A percentile compares a stretch with the other conserved stretches of the same genome.
These are phyloP conservation scores for Sporisorium exsertum DNA, from an alignment of 1,284 basidiomycete genomes.

Conservation along the genomic window DNA sequence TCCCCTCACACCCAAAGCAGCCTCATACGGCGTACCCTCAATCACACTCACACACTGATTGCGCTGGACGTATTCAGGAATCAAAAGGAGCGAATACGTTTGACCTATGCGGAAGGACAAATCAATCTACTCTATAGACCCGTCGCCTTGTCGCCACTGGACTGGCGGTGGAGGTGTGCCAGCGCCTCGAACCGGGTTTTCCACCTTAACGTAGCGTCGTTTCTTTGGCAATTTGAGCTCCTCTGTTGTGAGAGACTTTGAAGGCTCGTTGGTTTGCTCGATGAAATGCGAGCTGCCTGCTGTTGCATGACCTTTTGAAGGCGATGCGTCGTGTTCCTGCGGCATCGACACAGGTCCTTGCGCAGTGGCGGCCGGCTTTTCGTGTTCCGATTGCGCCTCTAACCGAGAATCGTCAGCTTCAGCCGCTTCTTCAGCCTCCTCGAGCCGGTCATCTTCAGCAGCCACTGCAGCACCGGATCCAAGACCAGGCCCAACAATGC, in stretches of 20 bases:
- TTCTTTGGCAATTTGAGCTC: slow-evolving; percentile 19
- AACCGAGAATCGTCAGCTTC: slow-evolving; percentile 15
- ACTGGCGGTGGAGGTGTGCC: slow-evolving; percentile 37
- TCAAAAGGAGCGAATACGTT: not conserved
- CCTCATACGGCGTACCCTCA: not conserved
- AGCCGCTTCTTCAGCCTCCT: slow-evolving; percentile 23
- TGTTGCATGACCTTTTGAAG: not conserved
- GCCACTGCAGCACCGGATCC: slow-evolving; percentile 28
- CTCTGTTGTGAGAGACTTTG: not conserved
- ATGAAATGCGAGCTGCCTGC: slow-evolving; percentile 19
- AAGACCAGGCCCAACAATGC: slow-evolving; percentile 26
- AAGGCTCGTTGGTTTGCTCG: slow-evolving; percentile 4
- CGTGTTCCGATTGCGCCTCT: not conserved
- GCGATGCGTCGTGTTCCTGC: not conserved
- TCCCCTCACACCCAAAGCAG: not conserved
- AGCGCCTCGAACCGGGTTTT: slow-evolving; percentile 43
- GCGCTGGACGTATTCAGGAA: not conserved
- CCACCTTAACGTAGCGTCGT: slow-evolving; percentile 31
- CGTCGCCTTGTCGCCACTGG: slow-evolving; percentile 34
- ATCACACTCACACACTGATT: not conserved
- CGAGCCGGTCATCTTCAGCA: slow-evolving; percentile 17
- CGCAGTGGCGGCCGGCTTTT: not conserved
- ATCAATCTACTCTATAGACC: slow-evolving; percentile 1
- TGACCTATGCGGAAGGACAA: not conserved
- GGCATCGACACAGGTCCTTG: not conserved